Evolutionary conservation across 768 basidiomycete genomes (phyloP).

Genomic region (Imleria badia): DNA sequence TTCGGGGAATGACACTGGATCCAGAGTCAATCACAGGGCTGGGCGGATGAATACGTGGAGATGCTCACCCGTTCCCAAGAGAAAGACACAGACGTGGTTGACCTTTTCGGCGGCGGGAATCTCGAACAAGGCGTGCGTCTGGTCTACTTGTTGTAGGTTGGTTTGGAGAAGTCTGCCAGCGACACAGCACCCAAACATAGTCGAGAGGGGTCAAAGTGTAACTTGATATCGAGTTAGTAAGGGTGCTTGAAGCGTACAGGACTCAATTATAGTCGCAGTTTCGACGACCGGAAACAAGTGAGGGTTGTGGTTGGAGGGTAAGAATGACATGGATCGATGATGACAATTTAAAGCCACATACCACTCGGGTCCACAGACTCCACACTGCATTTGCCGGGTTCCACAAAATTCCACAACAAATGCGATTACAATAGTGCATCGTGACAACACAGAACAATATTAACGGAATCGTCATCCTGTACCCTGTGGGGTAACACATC

Average conservation of each 20-base stretch:
- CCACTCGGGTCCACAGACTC: not conserved
- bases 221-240: not conserved
- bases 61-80: slow-evolving; percentile 68
- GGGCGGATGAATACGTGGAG: not conserved
- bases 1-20: slow-evolving; percentile 72
- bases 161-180: slow-evolving; percentile 80
- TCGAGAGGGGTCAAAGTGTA: not conserved
- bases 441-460: slow-evolving; percentile 3
- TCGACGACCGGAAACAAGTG: not conserved
- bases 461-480: not conserved
- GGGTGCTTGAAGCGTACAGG: not conserved
- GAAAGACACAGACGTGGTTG: slow-evolving; percentile 84
- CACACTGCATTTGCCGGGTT: slow-evolving; percentile 5
- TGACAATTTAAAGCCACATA: too few relatives aligned
- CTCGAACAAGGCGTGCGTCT: slow-evolving; percentile 80
- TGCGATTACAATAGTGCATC: too few relatives aligned
- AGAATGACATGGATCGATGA: slow-evolving; percentile 14
- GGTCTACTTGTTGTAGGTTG: slow-evolving; percentile 77
- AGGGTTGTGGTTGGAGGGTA: slow-evolving; percentile 1
- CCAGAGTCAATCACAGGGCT: not conserved
- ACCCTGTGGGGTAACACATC: slow-evolving; percentile 9
- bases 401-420: slow-evolving; percentile 6
- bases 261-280: not conserved
- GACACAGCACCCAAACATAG: slow-evolving; percentile 79
- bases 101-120: slow-evolving; percentile 68